phyloP scores from a whole-genome alignment of 148 eudicot species.

The Heliamphora exappendiculata region DNA sequence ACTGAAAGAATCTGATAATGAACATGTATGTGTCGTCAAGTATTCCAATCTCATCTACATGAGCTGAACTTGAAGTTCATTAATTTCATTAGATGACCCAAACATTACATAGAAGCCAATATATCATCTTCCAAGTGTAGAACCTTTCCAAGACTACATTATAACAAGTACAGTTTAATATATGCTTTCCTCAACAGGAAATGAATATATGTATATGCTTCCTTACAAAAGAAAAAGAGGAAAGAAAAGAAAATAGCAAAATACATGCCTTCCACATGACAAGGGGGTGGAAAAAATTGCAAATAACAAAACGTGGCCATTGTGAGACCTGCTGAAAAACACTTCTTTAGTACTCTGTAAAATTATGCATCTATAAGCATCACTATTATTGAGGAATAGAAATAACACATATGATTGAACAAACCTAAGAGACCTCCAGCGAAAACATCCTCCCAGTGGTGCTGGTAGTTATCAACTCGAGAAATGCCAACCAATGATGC shows the following conservation, averaged over 20 bases:
- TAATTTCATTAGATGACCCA: background rate
- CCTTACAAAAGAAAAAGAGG: background rate
- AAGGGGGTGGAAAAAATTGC: conserved; percentile 29
- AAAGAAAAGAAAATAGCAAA: background rate
- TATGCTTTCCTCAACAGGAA: background rate
- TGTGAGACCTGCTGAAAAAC: conserved; percentile 13
- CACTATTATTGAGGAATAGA: background rate
- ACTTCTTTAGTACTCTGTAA: background rate
- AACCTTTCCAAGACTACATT: background rate
- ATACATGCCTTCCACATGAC: conserved; percentile 15
- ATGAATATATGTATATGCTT: background rate
- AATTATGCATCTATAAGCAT: background rate
- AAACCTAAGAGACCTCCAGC: conserved; percentile 43
- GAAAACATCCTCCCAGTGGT: conserved; percentile 50
- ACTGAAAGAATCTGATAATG: background rate
- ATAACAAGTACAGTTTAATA: background rate
- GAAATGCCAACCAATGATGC: conserved; percentile 41
- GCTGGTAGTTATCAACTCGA: conserved; percentile 47
- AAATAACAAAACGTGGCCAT: conserved; percentile 25
- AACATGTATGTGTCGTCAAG: background rate
- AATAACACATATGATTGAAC: background rate
- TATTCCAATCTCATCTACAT: background rate
- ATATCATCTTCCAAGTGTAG: background rate
- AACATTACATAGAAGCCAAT: background rate
- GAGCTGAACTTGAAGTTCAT: background rate